These are phyloP conservation scores for Elsinoe ampelina DNA, from an alignment of 2,329 filamentous ascomycete species.

Conservation along the genomic window DNA sequence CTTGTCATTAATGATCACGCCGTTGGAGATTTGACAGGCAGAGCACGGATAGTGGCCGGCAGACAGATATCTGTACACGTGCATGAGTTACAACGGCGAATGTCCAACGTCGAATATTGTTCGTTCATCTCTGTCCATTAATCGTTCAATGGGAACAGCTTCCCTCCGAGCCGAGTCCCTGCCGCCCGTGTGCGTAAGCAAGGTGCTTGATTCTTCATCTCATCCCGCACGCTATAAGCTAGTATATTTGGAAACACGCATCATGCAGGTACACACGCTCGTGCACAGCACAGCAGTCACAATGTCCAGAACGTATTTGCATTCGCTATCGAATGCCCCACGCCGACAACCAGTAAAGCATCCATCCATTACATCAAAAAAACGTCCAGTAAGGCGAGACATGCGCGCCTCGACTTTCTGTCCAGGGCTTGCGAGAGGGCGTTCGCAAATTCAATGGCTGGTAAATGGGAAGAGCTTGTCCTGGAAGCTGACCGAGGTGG, in stretches of 20 bases:
- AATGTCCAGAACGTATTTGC: background rate
- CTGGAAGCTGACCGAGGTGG: background rate
- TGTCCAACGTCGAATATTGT: conserved; percentile 7
- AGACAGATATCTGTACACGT: conserved; percentile 2
- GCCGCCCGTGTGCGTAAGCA: background rate
- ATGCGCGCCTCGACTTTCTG: background rate
- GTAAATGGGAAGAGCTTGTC: background rate
- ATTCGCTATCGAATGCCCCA: background rate
- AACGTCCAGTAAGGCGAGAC: background rate
- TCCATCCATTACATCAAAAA: background rate
- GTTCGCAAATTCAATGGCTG: background rate
- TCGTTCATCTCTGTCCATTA: background rate
- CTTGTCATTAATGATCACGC: background rate
- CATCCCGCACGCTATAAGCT: background rate
- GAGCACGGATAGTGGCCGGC: background rate
- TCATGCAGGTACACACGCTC: background rate
- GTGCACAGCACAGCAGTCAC: background rate
- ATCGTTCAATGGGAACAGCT: background rate
- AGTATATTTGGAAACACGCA: background rate
- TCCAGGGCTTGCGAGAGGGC: background rate
- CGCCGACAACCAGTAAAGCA: background rate
- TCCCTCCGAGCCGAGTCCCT: background rate
- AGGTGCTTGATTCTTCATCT: background rate
- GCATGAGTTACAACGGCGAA: conserved; percentile 1
- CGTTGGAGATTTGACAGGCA: conserved; percentile 9